phyloP scores from a whole-genome alignment of 163 green algal genomes.

The Chlamydomonas reinhardtii region DNA sequence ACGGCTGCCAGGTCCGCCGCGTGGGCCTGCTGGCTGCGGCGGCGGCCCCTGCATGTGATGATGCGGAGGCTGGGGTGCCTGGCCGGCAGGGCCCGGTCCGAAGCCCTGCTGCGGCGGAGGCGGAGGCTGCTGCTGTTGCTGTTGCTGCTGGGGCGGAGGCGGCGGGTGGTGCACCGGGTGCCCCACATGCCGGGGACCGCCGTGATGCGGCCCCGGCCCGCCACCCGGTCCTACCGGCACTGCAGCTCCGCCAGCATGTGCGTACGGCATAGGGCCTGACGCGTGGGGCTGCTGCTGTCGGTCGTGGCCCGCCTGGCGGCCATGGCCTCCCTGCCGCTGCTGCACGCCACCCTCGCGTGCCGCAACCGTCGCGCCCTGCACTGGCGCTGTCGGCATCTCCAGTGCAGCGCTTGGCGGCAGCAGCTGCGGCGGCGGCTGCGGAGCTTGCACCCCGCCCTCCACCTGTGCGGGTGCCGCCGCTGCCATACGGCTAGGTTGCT shows the following conservation, averaged over 20 bases:
- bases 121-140: conserved; percentile 3
- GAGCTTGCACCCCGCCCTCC: not conserved
- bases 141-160: not conserved
- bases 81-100: not conserved
- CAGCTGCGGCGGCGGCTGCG: too few relatives aligned
- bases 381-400: not conserved
- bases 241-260: not conserved
- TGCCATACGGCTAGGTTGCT: conserved; percentile 38
- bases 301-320: not conserved
- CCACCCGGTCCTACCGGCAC: not conserved
- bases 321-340: conserved; percentile 1
- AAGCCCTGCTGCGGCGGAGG: conserved; percentile 20
- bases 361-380: not conserved
- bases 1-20: not conserved
- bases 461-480: too few relatives aligned
- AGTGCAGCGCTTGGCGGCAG: not conserved
- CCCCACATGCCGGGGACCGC: not conserved
- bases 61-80: not conserved
- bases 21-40: conserved; percentile 13
- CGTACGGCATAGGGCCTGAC: conserved; percentile 17
- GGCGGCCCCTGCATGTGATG: conserved; percentile 1
- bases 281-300: conserved; percentile 9
- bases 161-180: not conserved
- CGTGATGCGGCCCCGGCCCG: conserved; percentile 10
- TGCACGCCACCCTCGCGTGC: not conserved